Base-by-base conservation (phyloP, 371 early-diverging fungal genomes). In the Parasitella parasitica region DNA sequence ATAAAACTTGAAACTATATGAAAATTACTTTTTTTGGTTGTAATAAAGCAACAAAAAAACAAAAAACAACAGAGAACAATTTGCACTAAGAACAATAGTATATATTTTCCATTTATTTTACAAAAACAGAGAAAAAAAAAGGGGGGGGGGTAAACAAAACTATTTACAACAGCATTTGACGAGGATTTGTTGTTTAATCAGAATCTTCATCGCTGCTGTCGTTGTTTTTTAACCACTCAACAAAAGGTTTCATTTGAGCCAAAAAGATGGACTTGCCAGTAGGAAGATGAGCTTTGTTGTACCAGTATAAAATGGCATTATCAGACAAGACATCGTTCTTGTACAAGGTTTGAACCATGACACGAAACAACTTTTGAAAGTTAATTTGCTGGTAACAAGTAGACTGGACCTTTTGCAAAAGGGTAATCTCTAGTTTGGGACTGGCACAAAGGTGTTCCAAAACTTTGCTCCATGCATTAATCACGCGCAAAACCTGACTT, bases 291-390 rank as follows among this genome's bases (percentile, higher is more conserved):
- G 95, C 96, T 83, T 94, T 96, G 63, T 92, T 89, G 15, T 82
- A 85, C 97, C 97, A 96, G 77, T 94, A 96, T 39, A 95, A 72
- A 64, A 96, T 91, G 43, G 95, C 95, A 62, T 85, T 87, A 67
- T 94, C 94, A 6, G 94, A 92, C 43, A 96, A 72, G 20, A 91
- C 94, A 63, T 95, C 97, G 65, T 90, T 81, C 77, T 93, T 88
- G 87, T 96, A 95, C 64, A 96, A 78, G 48, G 84, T 77, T 60
- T 89, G 85, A 49, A 93, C 85, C 52, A 94, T 90, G 61, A 85
- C 86, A 54, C 91, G 88, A 84, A 91, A 96, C 63, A 83, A 86
- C 83, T 92, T 94, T 60, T 88, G 88, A 63, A 95, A 84, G 50
- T 90, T 89, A n/a, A 92, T 90, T 73, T 96, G 93, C 66, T 92